Evolutionary conservation across 352 stramenopile genomes (phyloP), one percentile per base, ranked within the genome.

Genomic region (Elongisporangium senticosum): DNA sequence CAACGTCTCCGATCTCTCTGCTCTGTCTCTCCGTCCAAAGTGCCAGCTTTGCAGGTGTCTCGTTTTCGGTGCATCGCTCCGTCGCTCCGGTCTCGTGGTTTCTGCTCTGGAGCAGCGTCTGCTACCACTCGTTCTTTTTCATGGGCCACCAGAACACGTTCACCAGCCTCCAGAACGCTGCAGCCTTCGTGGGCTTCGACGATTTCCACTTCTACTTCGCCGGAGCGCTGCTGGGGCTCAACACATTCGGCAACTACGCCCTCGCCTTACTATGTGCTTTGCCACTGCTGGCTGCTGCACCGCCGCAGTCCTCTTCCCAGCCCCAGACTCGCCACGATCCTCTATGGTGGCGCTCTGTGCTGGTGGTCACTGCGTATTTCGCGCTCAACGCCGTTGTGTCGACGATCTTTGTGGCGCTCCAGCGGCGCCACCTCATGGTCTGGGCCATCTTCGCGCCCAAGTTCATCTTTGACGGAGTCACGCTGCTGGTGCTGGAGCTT

Each of bases 381-480:
- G 56, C 69, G 21, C 69, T 90, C 5, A 82, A 85, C 47, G 63
- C 82, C 11, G 49, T 75, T 15, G 79, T 90, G 28, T 96, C 87
- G 48, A 93, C 76, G n/a, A 59, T 78, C 15, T 97, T 96, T 70
- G 87, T 95, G 17, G 81, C 74, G 10, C 61, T 96, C 13, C 84
- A 93, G 69, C 77, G 89, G 28, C 83, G 90, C 17, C 90, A 97
- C 63, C 72, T 97, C 48, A 96, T 97, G 87, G 88, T 97, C 40
- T 97, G 90, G 90, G 88, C 89, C 11, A 95, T 97, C 55, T 97
- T 97, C 65, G 89, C 90, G 2, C 89, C 89, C 40, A 96, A 96
- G 64, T 96, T 93, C 66, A 75, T 96, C 52, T 97, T 95, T 53
- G 89, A 97, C 37, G 79, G 75, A 24, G 56, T 85, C 15, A 70